Evolutionary conservation across 805 yeast species (phyloP), one percentile per base, ranked within the genome.

Genomic region (Cyberlindnera petersonii): DNA sequence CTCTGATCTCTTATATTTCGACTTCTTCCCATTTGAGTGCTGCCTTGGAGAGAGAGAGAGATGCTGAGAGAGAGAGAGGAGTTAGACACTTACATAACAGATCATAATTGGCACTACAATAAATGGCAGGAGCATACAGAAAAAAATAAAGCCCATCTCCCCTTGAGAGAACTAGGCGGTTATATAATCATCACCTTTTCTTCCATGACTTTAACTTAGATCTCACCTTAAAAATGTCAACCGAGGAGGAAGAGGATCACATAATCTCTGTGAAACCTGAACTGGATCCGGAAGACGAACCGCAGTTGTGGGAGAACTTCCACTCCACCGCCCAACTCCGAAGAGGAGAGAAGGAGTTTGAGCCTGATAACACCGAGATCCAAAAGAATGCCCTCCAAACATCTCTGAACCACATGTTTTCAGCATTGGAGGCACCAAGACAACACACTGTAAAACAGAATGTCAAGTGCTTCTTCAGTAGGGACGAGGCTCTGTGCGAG

Each of bases 261-360:
- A 22, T 15, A 3, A 23, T 39, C 21, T 2, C 33, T 9, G n/a
- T 31, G 15, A 39, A 39, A 30, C 30, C 43, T 7, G 48, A 44
- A 21, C 11, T 39, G 2, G 53, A 50, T 3, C 31, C 35, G 1
- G 72, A 66, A 32, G 82, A 74, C 31, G 70, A 65, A 30, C 50
- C 62, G 5, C 78, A 71, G 44, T 82, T 78, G 45, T 79, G 85
- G 85, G 63, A 42, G 55, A 22, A 52, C 48, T 31, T 48, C 14
- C 43, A 38, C 24, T 39, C 42, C 5, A 44, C 52, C 2, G 30
- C 56, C 1, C 42, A 56, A 19, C 89, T 89, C 3, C 82, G 78
- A 48, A 65, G 91, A 44, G 95, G 96, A 2, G 88, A 79, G 41
- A 89, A 89, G 56, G 95, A 86, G 48, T 84, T 78, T 48, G 95